Conservation (phyloP, 345 rosid genomes). For the Linum tenue region DNA sequence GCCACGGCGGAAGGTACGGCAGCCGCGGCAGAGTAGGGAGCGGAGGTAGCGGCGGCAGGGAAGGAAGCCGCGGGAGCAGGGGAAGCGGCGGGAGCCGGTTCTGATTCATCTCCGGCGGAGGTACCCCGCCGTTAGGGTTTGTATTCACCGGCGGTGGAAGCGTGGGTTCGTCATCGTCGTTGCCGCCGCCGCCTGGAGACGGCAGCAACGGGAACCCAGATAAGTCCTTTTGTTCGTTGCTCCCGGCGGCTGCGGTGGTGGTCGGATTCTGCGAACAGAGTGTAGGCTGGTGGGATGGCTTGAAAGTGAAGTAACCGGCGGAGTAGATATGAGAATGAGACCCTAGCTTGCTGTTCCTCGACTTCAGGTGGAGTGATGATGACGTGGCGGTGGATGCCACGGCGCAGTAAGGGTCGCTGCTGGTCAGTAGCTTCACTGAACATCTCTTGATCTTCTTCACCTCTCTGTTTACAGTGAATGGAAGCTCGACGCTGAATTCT, state of each 20-base stretch:
- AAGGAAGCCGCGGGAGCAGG: conserved; percentile 28
- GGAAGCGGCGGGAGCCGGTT: conserved; percentile 31
- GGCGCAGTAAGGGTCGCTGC: conserved; percentile 67
- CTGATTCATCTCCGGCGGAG: conserved; percentile 14
- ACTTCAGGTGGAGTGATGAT: conserved; percentile 46
- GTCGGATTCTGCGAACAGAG: conserved; percentile 56
- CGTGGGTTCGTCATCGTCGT: conserved; percentile 9
- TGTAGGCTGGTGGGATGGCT: conserved; percentile 51
- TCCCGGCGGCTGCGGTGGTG: conserved; percentile 1
- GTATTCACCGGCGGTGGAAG: conserved; percentile 32
- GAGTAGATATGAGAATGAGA: conserved; percentile 57
- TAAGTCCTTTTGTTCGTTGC: conserved; percentile 10
- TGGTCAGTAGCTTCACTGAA: conserved; percentile 49
- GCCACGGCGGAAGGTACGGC: conserved; percentile 36
- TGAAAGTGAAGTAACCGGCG: conserved; percentile 87
- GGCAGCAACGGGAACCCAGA: background rate
- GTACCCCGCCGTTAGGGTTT: conserved; percentile 24
- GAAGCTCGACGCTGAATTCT: conserved; percentile 52
- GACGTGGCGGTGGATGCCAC: conserved; percentile 65
- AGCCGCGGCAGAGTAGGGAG: conserved; percentile 41
- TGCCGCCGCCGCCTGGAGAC: background rate
- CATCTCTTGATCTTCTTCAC: conserved; percentile 61
- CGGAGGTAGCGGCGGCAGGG: conserved; percentile 39
- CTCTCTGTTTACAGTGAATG: conserved; percentile 56
- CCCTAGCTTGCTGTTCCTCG: conserved; percentile 19